phyloP scores from a whole-genome alignment of 495 filamentous ascomycete genomes.

The Paragyromitra xinjiangensis region DNA sequence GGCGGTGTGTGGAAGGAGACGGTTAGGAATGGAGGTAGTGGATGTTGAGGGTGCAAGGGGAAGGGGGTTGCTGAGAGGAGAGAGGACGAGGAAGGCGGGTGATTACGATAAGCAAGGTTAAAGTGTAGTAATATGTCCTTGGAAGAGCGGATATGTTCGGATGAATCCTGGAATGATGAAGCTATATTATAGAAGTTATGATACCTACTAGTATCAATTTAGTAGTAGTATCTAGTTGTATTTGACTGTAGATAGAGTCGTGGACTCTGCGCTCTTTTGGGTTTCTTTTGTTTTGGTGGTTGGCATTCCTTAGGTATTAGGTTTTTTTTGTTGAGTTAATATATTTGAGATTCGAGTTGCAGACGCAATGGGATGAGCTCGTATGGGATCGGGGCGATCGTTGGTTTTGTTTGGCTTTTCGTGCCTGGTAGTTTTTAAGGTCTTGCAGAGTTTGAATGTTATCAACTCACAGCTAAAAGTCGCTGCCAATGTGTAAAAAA shows the following conservation, averaged over 20 bases:
- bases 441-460: not conserved
- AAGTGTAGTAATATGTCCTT: not conserved
- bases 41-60: not conserved
- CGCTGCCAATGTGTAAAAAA: not conserved
- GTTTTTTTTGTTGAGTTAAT: not conserved
- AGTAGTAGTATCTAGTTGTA: constrained; percentile 9
- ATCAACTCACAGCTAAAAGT: not conserved
- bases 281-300: not conserved
- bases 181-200: constrained; percentile 8
- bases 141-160: not conserved
- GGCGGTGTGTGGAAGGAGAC: constrained; percentile 35
- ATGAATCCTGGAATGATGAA: not conserved
- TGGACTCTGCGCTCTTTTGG: not conserved
- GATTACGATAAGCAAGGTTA: constrained; percentile 31
- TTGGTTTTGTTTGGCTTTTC: too few relatives aligned
- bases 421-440: not conserved
- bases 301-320: not conserved
- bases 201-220: not conserved
- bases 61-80: constrained; percentile 6
- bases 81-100: constrained; percentile 7
- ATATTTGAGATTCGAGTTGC: not conserved
- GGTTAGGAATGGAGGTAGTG: constrained; percentile 42
- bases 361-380: not conserved
- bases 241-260: not conserved
- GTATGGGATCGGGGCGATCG: too few relatives aligned